phyloP scores from a whole-genome alignment of 2,329 filamentous ascomycete genomes.

The Trichoderma sp. region DNA sequence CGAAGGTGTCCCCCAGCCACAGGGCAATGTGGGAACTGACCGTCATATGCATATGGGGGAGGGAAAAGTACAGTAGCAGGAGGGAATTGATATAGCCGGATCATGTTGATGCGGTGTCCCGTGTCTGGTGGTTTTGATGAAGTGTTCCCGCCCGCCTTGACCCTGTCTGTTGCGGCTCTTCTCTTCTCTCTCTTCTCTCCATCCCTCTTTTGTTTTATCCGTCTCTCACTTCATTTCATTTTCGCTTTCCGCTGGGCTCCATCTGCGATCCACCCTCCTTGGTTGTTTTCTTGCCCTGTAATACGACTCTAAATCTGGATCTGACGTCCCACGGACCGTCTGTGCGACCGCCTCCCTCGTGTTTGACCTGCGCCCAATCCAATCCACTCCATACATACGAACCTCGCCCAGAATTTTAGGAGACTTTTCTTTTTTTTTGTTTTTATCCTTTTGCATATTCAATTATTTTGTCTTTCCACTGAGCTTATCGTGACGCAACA shows the following conservation, averaged over 20 bases:
- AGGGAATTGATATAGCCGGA: background rate
- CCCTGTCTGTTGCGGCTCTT: background rate
- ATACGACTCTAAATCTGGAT: constrained; percentile 9
- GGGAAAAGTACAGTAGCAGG: background rate
- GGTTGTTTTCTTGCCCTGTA: background rate
- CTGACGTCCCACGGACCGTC: background rate
- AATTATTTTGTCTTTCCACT: background rate
- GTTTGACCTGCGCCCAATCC: background rate
- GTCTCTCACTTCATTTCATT: background rate
- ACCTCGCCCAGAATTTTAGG: background rate
- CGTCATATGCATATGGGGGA: background rate
- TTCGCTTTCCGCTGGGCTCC: background rate
- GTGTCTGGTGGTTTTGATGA: background rate
- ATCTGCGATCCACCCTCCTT: constrained; percentile 3
- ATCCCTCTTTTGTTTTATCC: background rate
- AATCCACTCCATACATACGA: background rate
- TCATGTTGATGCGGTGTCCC: background rate
- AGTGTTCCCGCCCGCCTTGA: background rate
- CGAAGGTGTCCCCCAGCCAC: background rate
- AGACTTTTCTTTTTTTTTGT: background rate
- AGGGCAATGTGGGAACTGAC: background rate
- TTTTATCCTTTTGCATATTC: background rate
- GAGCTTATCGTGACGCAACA: background rate
- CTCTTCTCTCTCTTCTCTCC: background rate
- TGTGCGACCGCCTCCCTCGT: constrained; percentile 10